Evolutionary conservation across 1,284 basidiomycete genomes (phyloP).

Genomic region (Cryptococcus wingfieldii): DNA sequence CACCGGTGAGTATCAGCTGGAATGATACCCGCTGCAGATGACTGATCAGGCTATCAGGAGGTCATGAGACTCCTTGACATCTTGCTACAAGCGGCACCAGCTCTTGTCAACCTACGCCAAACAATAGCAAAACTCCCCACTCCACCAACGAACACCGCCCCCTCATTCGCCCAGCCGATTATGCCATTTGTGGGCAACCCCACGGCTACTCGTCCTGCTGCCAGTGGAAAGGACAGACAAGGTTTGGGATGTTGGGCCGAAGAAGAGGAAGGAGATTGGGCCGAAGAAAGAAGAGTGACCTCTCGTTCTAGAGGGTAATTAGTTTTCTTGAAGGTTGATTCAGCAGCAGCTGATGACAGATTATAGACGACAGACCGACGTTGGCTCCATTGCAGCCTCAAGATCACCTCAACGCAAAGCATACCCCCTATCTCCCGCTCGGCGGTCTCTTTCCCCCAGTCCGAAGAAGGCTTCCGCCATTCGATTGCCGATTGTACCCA

Average conservation of each 20-base stretch:
- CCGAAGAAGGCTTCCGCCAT: conserved; percentile 5
- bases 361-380: conserved; percentile 9
- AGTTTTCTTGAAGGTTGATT: background rate
- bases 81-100: conserved; percentile 24
- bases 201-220: conserved; percentile 23
- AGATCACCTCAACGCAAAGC: conserved; percentile 13
- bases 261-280: conserved; percentile 2
- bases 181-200: conserved; percentile 15
- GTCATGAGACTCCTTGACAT: conserved; percentile 24
- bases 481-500: conserved; percentile 3
- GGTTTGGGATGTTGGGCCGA: conserved; percentile 26
- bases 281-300: background rate
- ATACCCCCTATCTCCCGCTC: conserved; percentile 1
- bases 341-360: background rate
- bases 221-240: conserved; percentile 12
- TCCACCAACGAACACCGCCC: background rate
- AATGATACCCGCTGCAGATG: background rate
- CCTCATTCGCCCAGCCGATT: background rate
- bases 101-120: conserved; percentile 20
- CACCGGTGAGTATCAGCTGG: conserved; percentile 18
- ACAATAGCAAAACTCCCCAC: conserved; percentile 2
- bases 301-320: conserved; percentile 5
- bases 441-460: conserved; percentile 10
- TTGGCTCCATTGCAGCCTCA: conserved; percentile 12
- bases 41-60: conserved; percentile 4